Evolutionary conservation across 2,329 filamentous ascomycete species (phyloP).

Genomic region (Chaetomiaceae sp.): DNA sequence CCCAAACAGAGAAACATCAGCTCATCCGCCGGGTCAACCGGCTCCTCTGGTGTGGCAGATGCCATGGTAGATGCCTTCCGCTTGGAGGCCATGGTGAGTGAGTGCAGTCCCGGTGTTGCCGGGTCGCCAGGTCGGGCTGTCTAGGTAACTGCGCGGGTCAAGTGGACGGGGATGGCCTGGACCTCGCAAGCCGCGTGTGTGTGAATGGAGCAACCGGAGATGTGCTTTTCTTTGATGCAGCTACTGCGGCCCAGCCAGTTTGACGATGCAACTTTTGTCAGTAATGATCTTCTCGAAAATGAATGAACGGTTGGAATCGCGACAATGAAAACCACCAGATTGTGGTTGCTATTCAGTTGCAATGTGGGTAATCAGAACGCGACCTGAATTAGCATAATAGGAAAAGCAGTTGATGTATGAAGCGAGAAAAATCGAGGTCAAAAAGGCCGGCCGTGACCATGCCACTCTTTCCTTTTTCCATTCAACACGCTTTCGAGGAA

Average conservation of each 20-base stretch:
- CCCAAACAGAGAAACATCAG: conserved; percentile 90
- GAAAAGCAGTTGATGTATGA: neutral
- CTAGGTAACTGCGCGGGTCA: too few species aligned
- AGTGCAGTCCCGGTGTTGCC: neutral
- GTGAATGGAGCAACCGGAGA: too few species aligned
- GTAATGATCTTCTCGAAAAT: neutral
- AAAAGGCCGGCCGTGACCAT: conserved; percentile 4
- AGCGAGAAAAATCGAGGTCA: conserved; percentile 1
- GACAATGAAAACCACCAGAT: neutral
- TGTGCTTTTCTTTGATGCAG: neutral
- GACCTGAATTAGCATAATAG: neutral
- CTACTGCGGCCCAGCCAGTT: neutral
- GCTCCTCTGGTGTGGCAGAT: conserved; percentile 65
- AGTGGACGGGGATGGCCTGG: too few species aligned
- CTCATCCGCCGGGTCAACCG: conserved; percentile 89
- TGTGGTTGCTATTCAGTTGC: neutral
- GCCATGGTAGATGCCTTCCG: conserved; percentile 78
- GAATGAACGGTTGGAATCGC: neutral
- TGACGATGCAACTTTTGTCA: neutral
- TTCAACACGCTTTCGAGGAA: neutral
- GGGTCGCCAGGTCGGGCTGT: neutral
- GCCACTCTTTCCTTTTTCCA: conserved; percentile 8
- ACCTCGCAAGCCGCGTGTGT: too few species aligned
- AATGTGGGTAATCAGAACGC: neutral
- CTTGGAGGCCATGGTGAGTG: conserved; percentile 74